Evolutionary conservation across 176 grass and related monocot genomes (phyloP), one percentile per base, ranked within the genome.

Genomic region (Avena insularis): DNA sequence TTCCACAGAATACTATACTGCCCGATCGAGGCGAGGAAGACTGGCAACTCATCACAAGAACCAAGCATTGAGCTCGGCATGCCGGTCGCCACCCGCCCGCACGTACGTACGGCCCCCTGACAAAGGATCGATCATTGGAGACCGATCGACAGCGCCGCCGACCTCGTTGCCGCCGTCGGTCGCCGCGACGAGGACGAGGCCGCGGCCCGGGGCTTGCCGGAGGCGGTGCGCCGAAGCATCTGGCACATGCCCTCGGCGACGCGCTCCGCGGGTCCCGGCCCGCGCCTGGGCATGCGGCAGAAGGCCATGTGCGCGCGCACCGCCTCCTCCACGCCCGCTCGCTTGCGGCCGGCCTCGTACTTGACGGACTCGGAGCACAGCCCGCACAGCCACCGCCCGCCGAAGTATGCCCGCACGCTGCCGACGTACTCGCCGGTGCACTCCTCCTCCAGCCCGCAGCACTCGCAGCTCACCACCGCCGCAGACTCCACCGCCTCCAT

Each of bases 241-340:
- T 95, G 88, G 31, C 93, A 71, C 96, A 98, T 98, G 77, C 93
- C 96, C 33, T 95, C 90, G 33, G 93, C 90, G 56, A 98, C 91
- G 68, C 87, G 85, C 8, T 82, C 87, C 3, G 96, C 93, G 1
- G 90, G 96, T 20, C 91, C 92, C 5, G 38, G 38, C 38, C 72
- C 78, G 61, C 77, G 12, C 63, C 65, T 78, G 71, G 91, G 82
- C 86, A 85, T 95, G 33, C 91, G 72, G 59, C 96, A 95, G 90
- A 95, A 90, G 71, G 88, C 91, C 90, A 92, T 91, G 88, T 95
- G 96, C 50, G 91, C 90, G 13, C 78, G 70, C 81, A 98, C 86
- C 31, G 91, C 93, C 43, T 94, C 91, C 91, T 89, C 87, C 31
- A 95, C 77, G 63, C 71, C 85, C 10, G 11, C 49, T 11, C 10